Evolutionary conservation across 352 stramenopile genomes (phyloP), one percentile per base, ranked within the genome.

Genomic region (Pythium aphanidermatum): DNA sequence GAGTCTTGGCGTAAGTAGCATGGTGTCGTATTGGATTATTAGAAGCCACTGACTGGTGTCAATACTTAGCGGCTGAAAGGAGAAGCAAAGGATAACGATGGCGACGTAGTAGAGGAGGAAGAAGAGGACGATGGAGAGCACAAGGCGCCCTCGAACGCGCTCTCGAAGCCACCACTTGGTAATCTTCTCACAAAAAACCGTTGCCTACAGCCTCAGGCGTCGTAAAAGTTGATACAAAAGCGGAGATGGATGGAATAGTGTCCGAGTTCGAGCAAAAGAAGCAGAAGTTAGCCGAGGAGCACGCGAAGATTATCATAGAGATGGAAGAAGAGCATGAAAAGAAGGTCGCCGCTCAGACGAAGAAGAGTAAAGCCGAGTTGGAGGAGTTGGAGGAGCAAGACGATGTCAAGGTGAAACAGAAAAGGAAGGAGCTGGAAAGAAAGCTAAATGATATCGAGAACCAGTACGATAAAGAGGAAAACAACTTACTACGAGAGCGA

Each of bases 361-460:
- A 79, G 52, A 79, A 74, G 39, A 21, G 73, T 9, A 63, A 79
- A 32, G 61, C 55, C 23, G 59, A 81, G 26, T 28, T 78, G 1
- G 66, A 86, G 5, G 68, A 80, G n/a, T 27, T 74, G 2, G 50
- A 83, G 38, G 68, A 84, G 13, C 57, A 79, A 7, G 65, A 83
- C 32, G 74, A 81, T 10, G 47, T 49, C 38, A 83, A 69, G 28
- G 36, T 81, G 9, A 86, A 84, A 32, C 70, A 86, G 26, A 42
- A 48, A 26, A 54, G 68, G 16, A 83, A 76, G 25, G 74, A 88
- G 32, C 53, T 82, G 4, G 69, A 83, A n/a, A 87, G 79, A 46
- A 83, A 83, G 36, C 55, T 67, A 19, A 74, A 79, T 27, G 70
- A 85, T 16, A 47, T 90, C 12, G 75, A 90, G 49, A 73, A 82